A percentile compares a stretch with the other conserved stretches of the same genome.
Evolutionary conservation across 2,329 filamentous ascomycete species (phyloP).

Genomic region (Fusarium subglutinans): DNA sequence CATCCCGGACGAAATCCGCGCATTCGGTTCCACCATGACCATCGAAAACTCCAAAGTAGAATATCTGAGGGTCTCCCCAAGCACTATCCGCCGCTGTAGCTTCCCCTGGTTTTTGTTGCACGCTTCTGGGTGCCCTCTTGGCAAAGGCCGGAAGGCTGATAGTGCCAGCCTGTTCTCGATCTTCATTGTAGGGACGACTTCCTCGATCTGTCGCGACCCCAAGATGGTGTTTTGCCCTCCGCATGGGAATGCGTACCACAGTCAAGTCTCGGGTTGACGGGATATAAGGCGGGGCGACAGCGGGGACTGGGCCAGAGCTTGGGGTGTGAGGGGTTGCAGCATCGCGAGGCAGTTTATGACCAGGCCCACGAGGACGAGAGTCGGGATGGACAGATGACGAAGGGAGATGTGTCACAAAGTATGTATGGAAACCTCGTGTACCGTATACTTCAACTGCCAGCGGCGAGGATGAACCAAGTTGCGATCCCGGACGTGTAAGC

Average conservation of each 20-base stretch:
- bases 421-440: constrained; percentile 81
- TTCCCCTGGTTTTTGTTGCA: constrained; percentile 62
- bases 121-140: constrained; percentile 76
- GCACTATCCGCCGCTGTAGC: constrained; percentile 78
- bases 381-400: constrained; percentile 94
- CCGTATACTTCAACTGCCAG: constrained; percentile 12
- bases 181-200: constrained; percentile 89
- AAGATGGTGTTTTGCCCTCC: constrained; percentile 95
- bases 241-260: constrained; percentile 92
- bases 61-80: constrained; percentile 91
- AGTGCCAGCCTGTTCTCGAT: constrained; percentile 92
- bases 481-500: constrained; percentile 13
- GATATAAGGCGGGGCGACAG: constrained; percentile 68
- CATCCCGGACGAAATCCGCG: constrained; percentile 84
- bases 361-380: constrained; percentile 71
- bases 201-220: constrained; percentile 83
- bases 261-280: constrained; percentile 77
- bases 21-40: constrained; percentile 93
- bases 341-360: constrained; percentile 87
- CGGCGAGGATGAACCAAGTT: constrained; percentile 3
- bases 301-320: constrained; percentile 62
- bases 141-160: constrained; percentile 94
- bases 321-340: constrained; percentile 81
- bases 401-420: constrained; percentile 96
- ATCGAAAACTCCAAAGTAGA: constrained; percentile 97